These are phyloP conservation scores for Paramyrothecium roridum DNA, from an alignment of 2,329 filamentous ascomycete species.

Conservation along the genomic window DNA sequence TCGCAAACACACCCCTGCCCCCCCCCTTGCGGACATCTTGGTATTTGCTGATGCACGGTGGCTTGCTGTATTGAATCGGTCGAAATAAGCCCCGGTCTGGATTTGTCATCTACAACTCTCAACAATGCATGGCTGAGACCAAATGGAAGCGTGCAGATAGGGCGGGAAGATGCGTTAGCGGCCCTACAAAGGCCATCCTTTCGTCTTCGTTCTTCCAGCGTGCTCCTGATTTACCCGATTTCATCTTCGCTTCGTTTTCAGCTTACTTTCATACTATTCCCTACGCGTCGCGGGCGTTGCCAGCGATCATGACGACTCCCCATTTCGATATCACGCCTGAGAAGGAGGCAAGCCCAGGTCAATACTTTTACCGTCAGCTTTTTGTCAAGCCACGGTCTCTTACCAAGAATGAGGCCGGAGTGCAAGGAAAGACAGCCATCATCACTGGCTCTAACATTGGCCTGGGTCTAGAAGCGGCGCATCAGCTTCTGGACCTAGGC, in stretches of 20 bases:
- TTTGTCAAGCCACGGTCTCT: neutral
- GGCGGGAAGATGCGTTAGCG: too few relatives aligned
- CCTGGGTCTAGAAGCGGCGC: slow-evolving; percentile 37
- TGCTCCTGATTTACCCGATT: neutral
- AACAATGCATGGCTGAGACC: too few relatives aligned
- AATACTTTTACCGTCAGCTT: slow-evolving; percentile 1
- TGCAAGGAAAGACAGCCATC: slow-evolving; percentile 34
- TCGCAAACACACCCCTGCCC: too few relatives aligned
- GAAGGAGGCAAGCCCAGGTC: neutral
- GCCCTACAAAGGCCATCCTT: too few relatives aligned
- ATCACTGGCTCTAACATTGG: slow-evolving; percentile 44
- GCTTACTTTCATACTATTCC: neutral
- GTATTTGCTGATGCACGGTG: too few relatives aligned
- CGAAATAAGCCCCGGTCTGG: too few relatives aligned
- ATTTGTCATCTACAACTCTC: too few relatives aligned
- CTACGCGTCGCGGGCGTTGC: neutral
- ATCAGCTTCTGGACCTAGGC: slow-evolving; percentile 33
- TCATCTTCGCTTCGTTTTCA: neutral
- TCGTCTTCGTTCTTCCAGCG: too few relatives aligned
- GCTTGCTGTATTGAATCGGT: too few relatives aligned
- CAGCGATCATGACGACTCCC: neutral
- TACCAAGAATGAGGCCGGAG: slow-evolving; percentile 1
- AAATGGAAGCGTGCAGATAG: too few relatives aligned
- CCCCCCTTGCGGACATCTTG: too few relatives aligned
- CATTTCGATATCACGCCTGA: neutral